Base-by-base conservation (phyloP, 805 yeast genomes). In the Yarrowia sp. region DNA sequence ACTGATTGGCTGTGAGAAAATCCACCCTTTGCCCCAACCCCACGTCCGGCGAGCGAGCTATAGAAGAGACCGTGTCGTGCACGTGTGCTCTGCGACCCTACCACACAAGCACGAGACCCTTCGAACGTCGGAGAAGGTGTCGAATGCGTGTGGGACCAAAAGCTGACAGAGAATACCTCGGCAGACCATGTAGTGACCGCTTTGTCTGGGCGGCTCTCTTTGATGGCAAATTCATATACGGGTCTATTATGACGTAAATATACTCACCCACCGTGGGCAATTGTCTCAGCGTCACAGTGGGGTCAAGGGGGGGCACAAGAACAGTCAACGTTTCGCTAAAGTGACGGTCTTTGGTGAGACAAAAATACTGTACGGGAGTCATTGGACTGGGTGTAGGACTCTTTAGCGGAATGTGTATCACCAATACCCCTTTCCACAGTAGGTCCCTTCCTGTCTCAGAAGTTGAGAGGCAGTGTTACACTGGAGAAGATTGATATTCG, bases 1-100 rank as follows among this genome's bases (percentile, higher is more conserved):
- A 16, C 5, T 45, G 42, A 59, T 59, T 59, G 65, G 65, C 65
- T 36, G 43, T 11, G 26, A 16, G 14, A 16, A 16, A n/a, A 15
- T 15, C 40, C 41, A 12, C 12, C 26, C 52, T 15, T 15, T 14
- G n/a, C 35, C 43, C 40, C 55, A 35, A 49, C 40, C 55, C 56
- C 56, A 50, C 38, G 56, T 50, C 56, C 16, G 8, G 56, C 56
- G 56, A 36, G 42, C 41, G 42, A 50, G 56, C 58, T 38, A 38
- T 38, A 53, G 36, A 12, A 53, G 35, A 36, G 56, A 40, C 45
- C 63, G 38, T 41, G 63, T 56, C 63, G 63, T 41, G 63, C 63
- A 56, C 63, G 63, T 56, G 63, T 41, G 16, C 12, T 2, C 40
- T 14, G 22, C 15, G 52, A 5, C 26, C 36, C 19, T 19, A 5